Evolutionary conservation across 306 rosid genomes (phyloP).

Genomic region (Vigna angularis): DNA sequence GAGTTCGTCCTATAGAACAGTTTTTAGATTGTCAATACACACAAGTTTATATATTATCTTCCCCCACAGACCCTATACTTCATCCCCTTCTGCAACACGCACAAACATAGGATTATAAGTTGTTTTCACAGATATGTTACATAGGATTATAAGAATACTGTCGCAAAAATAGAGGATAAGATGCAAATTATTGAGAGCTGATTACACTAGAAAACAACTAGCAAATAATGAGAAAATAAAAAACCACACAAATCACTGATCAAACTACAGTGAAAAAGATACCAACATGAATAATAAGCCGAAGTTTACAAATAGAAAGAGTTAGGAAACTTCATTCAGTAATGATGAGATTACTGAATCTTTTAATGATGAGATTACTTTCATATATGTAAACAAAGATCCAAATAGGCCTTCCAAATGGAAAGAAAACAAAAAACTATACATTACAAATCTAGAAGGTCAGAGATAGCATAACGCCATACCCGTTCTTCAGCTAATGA

Average conservation of each 20-base stretch:
- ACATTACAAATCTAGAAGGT: not conserved
- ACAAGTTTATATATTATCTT: too few species aligned
- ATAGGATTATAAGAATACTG: constrained; percentile 1
- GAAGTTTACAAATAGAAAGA: too few species aligned
- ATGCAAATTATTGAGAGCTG: not conserved
- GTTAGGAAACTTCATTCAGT: not conserved
- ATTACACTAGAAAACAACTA: not conserved
- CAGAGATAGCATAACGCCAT: not conserved
- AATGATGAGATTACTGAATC: not conserved
- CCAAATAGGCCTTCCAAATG: not conserved
- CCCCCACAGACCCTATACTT: too few species aligned
- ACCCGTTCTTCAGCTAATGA: not conserved
- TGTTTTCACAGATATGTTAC: too few species aligned
- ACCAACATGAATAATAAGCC: too few species aligned
- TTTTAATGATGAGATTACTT: constrained; percentile 9
- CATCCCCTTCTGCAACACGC: too few species aligned
- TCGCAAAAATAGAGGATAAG: constrained; percentile 1
- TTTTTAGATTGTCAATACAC: too few species aligned
- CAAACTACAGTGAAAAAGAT: not conserved
- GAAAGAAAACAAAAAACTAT: not conserved
- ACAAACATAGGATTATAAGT: too few species aligned
- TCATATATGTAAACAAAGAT: constrained; percentile 4
- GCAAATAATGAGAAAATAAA: not conserved
- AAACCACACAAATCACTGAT: not conserved
- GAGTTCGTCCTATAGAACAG: not conserved